Base-by-base conservation (phyloP, 306 rosid species). In the Vigna radiata region DNA sequence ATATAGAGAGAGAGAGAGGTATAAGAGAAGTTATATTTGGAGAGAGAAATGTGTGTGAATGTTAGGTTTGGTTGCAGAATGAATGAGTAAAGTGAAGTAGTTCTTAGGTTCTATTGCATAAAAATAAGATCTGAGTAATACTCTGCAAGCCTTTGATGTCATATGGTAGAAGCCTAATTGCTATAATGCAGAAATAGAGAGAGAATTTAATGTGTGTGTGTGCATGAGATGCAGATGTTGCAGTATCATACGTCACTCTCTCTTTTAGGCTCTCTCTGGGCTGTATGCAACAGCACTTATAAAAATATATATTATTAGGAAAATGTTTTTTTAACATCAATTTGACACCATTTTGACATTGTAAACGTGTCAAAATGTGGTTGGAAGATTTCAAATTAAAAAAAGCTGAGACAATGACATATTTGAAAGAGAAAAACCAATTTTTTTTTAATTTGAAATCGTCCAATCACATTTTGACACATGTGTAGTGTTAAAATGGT, bases 191-290 rank as follows among this genome's bases (percentile, higher is more conserved):
- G 81, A 67, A 15, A 56, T 8, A 39, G 46, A 70, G 61, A 27
- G 61, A 46, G 73, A 53, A 5, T 3, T 4, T 48, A 16, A 36
- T 63, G 9, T 37, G 39, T 74, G 48, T 27, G 59, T 55, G 56
- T 73, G 84, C 80, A 68, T 75, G 71, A 31, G 65, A 54, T 53
- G 70, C 77, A 76, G 70, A 36, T 21, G 13, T 21, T 41, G 71
- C 66, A 71, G 59, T 17, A 55, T 14, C 62, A 70, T 58, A 82
- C 67, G 76, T 66, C 78, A 36, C 60, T 77, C 50, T 77, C 75
- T 46, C 27, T 50, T 16, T 77, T 4, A 3, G 59, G 21, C 68
- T 53, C 39, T 60, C 17, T 36, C 58, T 23, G 64, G 56, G 9
- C 44, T 7, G 37, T 27, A 25, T 54, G 41, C 43, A 66, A 19